Conservation (phyloP, 176 grass and related monocot species). For the Raddia guianensis region DNA sequence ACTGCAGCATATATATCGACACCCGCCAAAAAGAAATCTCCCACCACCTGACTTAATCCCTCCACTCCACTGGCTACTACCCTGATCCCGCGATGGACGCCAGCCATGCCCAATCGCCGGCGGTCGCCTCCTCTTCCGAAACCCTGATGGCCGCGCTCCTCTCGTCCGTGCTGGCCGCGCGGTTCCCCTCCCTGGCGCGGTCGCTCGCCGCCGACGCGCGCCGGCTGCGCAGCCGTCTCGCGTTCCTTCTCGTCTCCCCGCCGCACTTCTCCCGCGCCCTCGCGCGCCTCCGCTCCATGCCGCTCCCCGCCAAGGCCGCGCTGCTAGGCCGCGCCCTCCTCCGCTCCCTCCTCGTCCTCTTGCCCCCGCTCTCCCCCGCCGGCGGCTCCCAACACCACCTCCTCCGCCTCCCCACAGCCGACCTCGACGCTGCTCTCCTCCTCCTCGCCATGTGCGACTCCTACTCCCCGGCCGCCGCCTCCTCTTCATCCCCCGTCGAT, state of each 20-base stretch:
- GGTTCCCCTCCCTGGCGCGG: constrained; percentile 48
- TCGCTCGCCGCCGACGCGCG: constrained; percentile 50
- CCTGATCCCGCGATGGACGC: constrained; percentile 53
- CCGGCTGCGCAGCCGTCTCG: constrained; percentile 68
- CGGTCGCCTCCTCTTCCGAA: constrained; percentile 53
- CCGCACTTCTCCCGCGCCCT: constrained; percentile 71
- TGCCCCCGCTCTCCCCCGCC: constrained; percentile 50
- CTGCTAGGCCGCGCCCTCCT: constrained; percentile 82
- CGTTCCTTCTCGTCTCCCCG: constrained; percentile 81
- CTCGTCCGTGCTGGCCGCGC: constrained; percentile 26
- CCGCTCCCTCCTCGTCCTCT: constrained; percentile 63
- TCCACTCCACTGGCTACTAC: background rate
- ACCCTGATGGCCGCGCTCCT: constrained; percentile 69
- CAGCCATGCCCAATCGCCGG: constrained; percentile 22
- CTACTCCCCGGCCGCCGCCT: constrained; percentile 36
- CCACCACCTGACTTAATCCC: constrained; percentile 20
- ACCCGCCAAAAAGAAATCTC: constrained; percentile 35
- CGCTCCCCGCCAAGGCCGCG: constrained; percentile 60
- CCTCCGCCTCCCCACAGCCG: constrained; percentile 43
- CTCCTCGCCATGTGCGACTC: constrained; percentile 91
- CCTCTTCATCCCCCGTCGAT: constrained; percentile 40
- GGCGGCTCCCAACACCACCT: constrained; percentile 37
- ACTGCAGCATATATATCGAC: constrained; percentile 32
- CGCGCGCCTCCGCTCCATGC: constrained; percentile 61
- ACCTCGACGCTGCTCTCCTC: constrained; percentile 75